These are phyloP conservation scores for Odonthalia washingtoniensis DNA, from an alignment of 31 red algal species.

Conservation along the genomic window DNA sequence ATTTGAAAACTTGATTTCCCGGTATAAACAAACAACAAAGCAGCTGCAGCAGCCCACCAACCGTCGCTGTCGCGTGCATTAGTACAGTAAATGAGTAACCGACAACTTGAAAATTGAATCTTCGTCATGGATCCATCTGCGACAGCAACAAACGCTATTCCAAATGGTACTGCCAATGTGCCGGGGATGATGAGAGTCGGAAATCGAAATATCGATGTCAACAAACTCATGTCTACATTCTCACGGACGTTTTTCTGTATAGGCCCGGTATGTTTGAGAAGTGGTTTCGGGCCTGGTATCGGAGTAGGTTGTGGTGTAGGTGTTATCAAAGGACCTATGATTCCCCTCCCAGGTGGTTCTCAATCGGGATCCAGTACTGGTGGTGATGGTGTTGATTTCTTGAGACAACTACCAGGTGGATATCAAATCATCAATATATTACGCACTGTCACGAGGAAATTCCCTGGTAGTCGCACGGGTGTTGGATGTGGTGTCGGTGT, in stretches of 20 bases:
- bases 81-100: too few relatives aligned
- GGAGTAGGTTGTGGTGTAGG: slow-evolving; percentile 97
- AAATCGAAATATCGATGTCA: slow-evolving; percentile 42
- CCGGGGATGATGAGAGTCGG: too few relatives aligned
- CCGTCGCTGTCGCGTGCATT: too few relatives aligned
- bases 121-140: too few relatives aligned
- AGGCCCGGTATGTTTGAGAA: slow-evolving; percentile 92
- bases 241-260: slow-evolving; percentile 94
- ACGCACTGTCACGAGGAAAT: slow-evolving; percentile 78
- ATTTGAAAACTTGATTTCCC: too few relatives aligned
- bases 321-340: slow-evolving; percentile 87
- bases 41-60: too few relatives aligned
- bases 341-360: slow-evolving; percentile 69
- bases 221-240: slow-evolving; percentile 39
- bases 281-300: slow-evolving; percentile 83
- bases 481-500: slow-evolving; percentile 96
- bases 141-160: too few relatives aligned
- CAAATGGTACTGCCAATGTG: too few relatives aligned
- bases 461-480: slow-evolving; percentile 90
- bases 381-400: slow-evolving; percentile 51
- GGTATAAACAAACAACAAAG: too few relatives aligned
- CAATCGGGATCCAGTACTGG: too few relatives aligned
- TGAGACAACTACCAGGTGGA: slow-evolving; percentile 88
- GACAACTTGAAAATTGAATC: too few relatives aligned
- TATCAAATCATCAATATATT: slow-evolving; percentile 92